Evolutionary conservation across 1,139 yeast genomes (phyloP).

Genomic region (Saccharomycopsis hybrid): DNA sequence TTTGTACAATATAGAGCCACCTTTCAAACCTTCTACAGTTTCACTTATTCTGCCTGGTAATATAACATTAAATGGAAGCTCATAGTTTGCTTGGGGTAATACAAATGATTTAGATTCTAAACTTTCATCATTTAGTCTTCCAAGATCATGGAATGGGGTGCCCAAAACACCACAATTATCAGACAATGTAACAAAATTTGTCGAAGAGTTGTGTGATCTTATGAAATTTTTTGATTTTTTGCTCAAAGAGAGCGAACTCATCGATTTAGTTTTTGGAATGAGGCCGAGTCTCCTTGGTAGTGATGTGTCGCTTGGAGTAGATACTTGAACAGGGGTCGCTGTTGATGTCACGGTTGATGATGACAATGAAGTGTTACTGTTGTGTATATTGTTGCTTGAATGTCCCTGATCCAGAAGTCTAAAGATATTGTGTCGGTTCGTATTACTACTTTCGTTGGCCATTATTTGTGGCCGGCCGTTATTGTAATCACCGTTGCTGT

Average conservation of each 20-base stretch:
- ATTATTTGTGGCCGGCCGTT: too few species aligned
- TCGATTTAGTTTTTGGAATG: conserved; percentile 1
- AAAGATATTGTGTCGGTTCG: too few species aligned
- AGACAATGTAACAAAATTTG: conserved; percentile 8
- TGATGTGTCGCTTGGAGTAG: not conserved
- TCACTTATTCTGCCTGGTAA: conserved; percentile 60
- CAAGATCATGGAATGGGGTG: conserved; percentile 14
- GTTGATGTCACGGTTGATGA: not conserved
- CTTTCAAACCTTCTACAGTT: conserved; percentile 57
- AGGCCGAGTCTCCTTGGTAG: too few species aligned
- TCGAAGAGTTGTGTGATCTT: not conserved
- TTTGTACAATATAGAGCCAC: conserved; percentile 51
- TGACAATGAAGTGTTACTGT: too few species aligned
- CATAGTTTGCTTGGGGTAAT: conserved; percentile 60
- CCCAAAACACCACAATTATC: conserved; percentile 4
- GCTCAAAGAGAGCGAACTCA: conserved; percentile 3
- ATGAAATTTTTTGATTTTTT: conserved; percentile 4
- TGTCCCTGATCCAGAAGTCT: too few species aligned
- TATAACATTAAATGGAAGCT: conserved; percentile 50
- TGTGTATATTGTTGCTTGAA: too few species aligned
- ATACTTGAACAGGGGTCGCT: not conserved
- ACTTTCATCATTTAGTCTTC: conserved; percentile 4
- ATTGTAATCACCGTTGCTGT: too few species aligned
- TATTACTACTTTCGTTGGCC: too few species aligned
- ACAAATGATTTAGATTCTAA: conserved; percentile 28